phyloP scores from a whole-genome alignment of 805 yeast species.

The Lachancea meyersii region DNA sequence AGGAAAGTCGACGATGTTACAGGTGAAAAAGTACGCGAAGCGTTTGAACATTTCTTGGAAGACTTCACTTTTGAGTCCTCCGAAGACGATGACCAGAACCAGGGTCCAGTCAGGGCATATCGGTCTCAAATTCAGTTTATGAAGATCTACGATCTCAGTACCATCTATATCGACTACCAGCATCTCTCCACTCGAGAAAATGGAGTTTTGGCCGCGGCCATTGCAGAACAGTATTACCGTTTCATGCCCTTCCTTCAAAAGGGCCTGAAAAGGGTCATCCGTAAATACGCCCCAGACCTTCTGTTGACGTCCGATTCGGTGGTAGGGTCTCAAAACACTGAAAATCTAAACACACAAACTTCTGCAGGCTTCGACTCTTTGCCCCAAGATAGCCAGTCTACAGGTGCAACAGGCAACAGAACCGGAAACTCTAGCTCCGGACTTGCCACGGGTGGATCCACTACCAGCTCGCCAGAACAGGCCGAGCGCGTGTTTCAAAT shows the following conservation, averaged over 20 bases:
- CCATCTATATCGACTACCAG: slow-evolving; percentile 78
- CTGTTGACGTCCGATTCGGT: slow-evolving; percentile 41
- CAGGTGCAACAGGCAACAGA: slow-evolving; percentile 12
- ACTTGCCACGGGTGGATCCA: slow-evolving; percentile 24
- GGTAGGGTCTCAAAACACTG: slow-evolving; percentile 25
- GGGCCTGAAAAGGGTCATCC: slow-evolving; percentile 69
- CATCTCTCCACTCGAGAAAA: slow-evolving; percentile 71
- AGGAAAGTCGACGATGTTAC: slow-evolving; percentile 86
- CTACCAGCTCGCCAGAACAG: slow-evolving; percentile 39
- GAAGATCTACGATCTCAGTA: slow-evolving; percentile 66
- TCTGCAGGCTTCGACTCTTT: slow-evolving; percentile 3
- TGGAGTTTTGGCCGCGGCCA: slow-evolving; percentile 84
- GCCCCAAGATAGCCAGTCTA: slow-evolving; percentile 13
- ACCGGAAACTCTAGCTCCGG: slow-evolving; percentile 28
- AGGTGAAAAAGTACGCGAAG: slow-evolving; percentile 88
- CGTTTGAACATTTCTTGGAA: slow-evolving; percentile 78
- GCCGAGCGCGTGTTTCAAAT: slow-evolving; percentile 80
- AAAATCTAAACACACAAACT: slow-evolving; percentile 28
- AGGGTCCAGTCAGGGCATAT: slow-evolving; percentile 41
- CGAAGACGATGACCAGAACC: slow-evolving; percentile 36
- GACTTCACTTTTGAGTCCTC: slow-evolving; percentile 44
- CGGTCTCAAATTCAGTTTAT: slow-evolving; percentile 75
- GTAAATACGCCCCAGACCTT: slow-evolving; percentile 67
- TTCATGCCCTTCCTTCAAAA: slow-evolving; percentile 77
- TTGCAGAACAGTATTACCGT: slow-evolving; percentile 86